Evolutionary conservation across 2,329 filamentous ascomycete species (phyloP).

Genomic region (Aspergillus sp.): DNA sequence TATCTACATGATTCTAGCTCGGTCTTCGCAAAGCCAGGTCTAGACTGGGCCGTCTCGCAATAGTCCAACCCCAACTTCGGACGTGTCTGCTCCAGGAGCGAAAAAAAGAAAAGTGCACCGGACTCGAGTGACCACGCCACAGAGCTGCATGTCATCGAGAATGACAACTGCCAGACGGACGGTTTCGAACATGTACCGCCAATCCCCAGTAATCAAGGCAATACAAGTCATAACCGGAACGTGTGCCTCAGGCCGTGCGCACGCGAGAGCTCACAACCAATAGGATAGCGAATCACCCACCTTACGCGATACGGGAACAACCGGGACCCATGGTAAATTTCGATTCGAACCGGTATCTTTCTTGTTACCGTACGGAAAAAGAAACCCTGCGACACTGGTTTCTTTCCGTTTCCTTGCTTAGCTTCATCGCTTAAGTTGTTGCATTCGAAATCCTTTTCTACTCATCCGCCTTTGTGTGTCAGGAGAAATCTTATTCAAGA

Average conservation of each 20-base stretch:
- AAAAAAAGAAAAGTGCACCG: background rate
- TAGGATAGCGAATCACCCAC: slow-evolving; percentile 27
- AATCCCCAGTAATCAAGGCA: background rate
- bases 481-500: background rate
- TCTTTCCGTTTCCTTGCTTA: slow-evolving; percentile 14
- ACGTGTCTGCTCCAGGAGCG: background rate
- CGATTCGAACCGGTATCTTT: slow-evolving; percentile 1
- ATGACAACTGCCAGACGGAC: background rate
- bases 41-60: background rate
- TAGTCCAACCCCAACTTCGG: background rate
- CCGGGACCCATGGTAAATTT: slow-evolving; percentile 39
- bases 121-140: background rate
- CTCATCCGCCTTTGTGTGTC: background rate
- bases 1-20: background rate
- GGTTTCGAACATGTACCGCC: background rate
- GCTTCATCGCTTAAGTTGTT: slow-evolving; percentile 20
- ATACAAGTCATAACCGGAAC: slow-evolving; percentile 14
- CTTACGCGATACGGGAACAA: slow-evolving; percentile 44
- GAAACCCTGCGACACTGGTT: background rate
- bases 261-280: slow-evolving; percentile 10
- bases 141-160: slow-evolving; percentile 8
- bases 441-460: slow-evolving; percentile 15
- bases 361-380: slow-evolving; percentile 6
- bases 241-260: slow-evolving; percentile 21
- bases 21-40: background rate